Evolutionary conservation across 2,329 filamentous ascomycete species (phyloP), one percentile per base, ranked within the genome.

Genomic region (Fusarium sublunatum): DNA sequence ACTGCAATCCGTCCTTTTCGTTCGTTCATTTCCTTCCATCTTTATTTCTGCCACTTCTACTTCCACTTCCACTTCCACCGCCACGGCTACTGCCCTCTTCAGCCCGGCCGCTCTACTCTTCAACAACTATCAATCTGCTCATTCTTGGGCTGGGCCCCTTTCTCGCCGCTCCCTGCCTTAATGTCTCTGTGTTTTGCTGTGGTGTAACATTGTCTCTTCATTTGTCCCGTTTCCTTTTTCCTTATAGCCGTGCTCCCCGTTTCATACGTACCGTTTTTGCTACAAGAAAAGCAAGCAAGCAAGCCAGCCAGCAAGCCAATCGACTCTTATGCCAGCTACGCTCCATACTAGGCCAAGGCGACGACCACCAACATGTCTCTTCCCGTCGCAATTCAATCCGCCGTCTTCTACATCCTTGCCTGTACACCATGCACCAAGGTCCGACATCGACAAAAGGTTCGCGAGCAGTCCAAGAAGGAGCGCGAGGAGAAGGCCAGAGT

Each of bases 341-440:
- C 49, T 48, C 36, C 53, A 64, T 56, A 59, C 53, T 53, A 66
- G 54, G 46, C 61, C 53, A 55, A 66, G 54, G 48, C 61, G 48
- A 53, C 68, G 52, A 58, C 58, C 54, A 66, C 61, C 72, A 60
- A 55, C 42, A 80, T 80, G 78, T 79, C 78, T 61, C 74, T 88
- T 63, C 78, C 80, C 54, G 81, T 86, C 58, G 87, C 86, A 70
- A 80, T 92, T 29, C 91, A 92, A 76, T 93, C 90, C 49, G 89
- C 89, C 65, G 79, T 91, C 74, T 93, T 93, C 81, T 92, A 91
- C 79, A 83, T 92, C 66, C 79, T 90, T 58, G 90, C 90, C 53
- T 94, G 91, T 74, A 88, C 89, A 61, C 91, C 91, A 77, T 97
- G 93, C 78, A 83, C 88, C 53, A 86, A 91, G 67, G 85, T 89